Conservation (phyloP, 169 alveolate genomes). For the Plasmodium knowlesi region DNA sequence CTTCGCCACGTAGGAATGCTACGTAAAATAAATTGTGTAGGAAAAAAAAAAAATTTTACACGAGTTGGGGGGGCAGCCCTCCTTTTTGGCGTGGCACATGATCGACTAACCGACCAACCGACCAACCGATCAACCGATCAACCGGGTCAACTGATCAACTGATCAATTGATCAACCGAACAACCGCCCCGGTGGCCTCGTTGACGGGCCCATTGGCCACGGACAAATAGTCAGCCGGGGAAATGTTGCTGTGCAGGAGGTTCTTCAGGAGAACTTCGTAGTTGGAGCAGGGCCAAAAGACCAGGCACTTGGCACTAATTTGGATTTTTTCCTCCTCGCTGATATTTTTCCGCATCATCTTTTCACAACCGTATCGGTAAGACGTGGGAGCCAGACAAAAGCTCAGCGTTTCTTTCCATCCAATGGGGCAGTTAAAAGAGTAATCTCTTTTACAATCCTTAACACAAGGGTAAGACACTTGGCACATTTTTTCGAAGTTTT, state of each 20-base stretch:
- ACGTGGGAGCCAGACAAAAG: conserved; percentile 57
- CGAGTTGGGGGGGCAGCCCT: not conserved
- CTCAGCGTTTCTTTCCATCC: conserved; percentile 74
- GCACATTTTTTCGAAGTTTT: conserved; percentile 62
- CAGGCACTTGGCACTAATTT: conserved; percentile 61
- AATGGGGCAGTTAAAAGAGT: conserved; percentile 71
- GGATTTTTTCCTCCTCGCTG: conserved; percentile 51
- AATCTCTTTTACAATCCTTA: conserved; percentile 59
- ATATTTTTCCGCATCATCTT: conserved; percentile 52
- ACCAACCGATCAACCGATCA: not conserved
- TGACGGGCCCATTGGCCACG: conserved; percentile 60
- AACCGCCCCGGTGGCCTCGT: conserved; percentile 50
- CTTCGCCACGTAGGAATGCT: not conserved
- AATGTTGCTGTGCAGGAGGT: conserved; percentile 38
- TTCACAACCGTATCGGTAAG: conserved; percentile 47
- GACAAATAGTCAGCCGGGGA: conserved; percentile 60
- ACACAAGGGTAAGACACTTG: conserved; percentile 68
- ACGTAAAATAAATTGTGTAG: not conserved
- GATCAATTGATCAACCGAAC: not conserved
- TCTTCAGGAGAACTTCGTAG: conserved; percentile 64
- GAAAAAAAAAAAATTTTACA: not conserved
- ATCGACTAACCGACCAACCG: too few species aligned
- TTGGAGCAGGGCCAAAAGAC: conserved; percentile 75
- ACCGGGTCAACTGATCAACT: not conserved
- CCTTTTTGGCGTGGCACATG: too few species aligned